Evolutionary conservation across 108 stramenopile species (phyloP), one percentile per base, ranked within the genome.

Genomic region (Pelagomonas calceolata): DNA sequence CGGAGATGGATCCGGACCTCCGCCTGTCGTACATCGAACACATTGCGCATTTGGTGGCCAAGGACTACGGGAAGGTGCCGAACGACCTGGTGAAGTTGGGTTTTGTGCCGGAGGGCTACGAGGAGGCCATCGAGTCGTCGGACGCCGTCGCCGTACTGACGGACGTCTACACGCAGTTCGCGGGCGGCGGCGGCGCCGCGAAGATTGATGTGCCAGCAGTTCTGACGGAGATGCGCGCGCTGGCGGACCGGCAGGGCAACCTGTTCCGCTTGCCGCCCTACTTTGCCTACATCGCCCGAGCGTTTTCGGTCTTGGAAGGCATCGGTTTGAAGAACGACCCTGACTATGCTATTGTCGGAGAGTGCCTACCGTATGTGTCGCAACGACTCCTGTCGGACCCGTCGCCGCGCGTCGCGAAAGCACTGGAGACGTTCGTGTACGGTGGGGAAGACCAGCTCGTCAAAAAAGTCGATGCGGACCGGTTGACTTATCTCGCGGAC

Each of bases 271-370:
- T 89, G 65, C 85, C 87, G 10, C 85, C 87, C 18, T 92, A 92
- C 80, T 93, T 92, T 79, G 88, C 90, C 0, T 93, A 93, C 83
- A 92, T 94, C 78, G 91, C 88, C 70, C 92, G 94, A 71, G 83
- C 85, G 18, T 94, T 94, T 81, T 87, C 88, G 21, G 92, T 92
- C 7, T 78, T 95, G 77, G 95, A 96, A 77, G 96, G 96, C 65
- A 92, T 97, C 64, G 96, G 96, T 18, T 75, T 97, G 16, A 84
- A 80, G 46, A 91, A 95, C 67, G 90, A 95, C 78, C 75, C 85
- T 16, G 84, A 89, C 45, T 97, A 97, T 75, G 90, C 90, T 63
- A 95, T 97, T 74, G 91, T 97, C 70, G 89, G 94, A 36, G 94
- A 94, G 78, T 97, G 95, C 77, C 77, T 91, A 21, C 96, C 94